These are phyloP conservation scores for Sclerotinia borealis DNA, from an alignment of 2,329 filamentous ascomycete species.

Conservation along the genomic window DNA sequence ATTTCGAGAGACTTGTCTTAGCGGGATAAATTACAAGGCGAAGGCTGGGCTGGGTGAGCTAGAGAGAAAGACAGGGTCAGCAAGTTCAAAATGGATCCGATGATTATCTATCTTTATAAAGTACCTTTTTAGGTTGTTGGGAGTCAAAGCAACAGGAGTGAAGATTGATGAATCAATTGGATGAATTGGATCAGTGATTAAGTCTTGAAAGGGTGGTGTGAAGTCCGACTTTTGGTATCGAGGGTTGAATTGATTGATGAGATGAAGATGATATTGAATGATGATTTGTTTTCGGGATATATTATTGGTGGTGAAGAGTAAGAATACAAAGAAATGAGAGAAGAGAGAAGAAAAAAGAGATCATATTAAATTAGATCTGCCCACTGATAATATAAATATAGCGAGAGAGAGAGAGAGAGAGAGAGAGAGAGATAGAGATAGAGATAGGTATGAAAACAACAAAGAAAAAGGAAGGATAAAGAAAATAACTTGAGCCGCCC, in stretches of 20 bases:
- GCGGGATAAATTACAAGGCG: not conserved
- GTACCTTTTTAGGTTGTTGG: no score
- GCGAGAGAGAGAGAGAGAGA: not conserved
- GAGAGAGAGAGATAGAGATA: not conserved
- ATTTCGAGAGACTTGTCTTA: slow-evolving; percentile 1
- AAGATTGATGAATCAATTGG: no score
- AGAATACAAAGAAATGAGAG: not conserved
- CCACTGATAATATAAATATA: not conserved
- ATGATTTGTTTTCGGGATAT: no score
- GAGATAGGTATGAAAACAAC: not conserved
- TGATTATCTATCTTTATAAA: not conserved
- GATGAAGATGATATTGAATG: no score
- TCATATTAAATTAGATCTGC: no score
- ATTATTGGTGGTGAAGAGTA: not conserved
- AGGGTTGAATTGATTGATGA: no score
- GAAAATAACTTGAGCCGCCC: no score
- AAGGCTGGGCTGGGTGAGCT: slow-evolving; percentile 1
- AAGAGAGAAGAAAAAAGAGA: not conserved
- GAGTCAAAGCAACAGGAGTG: not conserved
- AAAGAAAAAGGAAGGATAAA: not conserved
- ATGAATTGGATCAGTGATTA: no score
- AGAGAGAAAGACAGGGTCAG: not conserved
- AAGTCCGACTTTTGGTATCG: no score
- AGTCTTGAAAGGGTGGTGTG: no score
- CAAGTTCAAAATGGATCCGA: not conserved